A percentile compares a stretch with the other conserved stretches of the same genome.
Evolutionary conservation across 2,329 filamentous ascomycete species (phyloP).

Genomic region (Exutisphaerella laricina): DNA sequence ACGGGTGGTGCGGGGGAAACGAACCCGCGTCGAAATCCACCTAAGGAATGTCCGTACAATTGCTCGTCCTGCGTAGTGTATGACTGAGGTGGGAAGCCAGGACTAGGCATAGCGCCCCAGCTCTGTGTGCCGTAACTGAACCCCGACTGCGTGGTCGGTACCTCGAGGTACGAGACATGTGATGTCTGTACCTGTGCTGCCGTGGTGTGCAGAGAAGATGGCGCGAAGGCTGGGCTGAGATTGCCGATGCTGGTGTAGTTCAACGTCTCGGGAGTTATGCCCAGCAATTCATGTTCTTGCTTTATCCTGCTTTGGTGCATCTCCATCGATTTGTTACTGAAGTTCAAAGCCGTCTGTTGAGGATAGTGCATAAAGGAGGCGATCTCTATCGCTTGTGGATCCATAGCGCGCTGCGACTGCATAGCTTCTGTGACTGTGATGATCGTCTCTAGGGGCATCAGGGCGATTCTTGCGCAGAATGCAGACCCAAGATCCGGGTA

Average conservation of each 20-base stretch:
- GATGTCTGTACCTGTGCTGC: conserved; percentile 25
- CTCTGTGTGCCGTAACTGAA: conserved; percentile 29
- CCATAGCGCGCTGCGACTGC: conserved; percentile 43
- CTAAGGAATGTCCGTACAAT: conserved; percentile 30
- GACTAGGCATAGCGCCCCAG: conserved; percentile 33
- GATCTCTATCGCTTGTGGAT: conserved; percentile 39
- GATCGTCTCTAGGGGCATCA: conserved; percentile 81
- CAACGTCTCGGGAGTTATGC: conserved; percentile 21
- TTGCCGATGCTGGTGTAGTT: conserved; percentile 36
- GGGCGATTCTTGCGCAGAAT: conserved; percentile 64
- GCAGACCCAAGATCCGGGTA: conserved; percentile 87
- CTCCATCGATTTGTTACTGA: conserved; percentile 33
- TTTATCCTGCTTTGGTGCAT: conserved; percentile 9
- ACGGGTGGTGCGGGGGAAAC: conserved; percentile 31
- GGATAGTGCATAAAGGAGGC: conserved; percentile 45
- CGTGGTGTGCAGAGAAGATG: conserved; percentile 40
- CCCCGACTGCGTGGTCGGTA: conserved; percentile 32
- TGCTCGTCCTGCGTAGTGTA: conserved; percentile 38
- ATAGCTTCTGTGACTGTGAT: conserved; percentile 66
- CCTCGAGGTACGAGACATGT: conserved; percentile 40
- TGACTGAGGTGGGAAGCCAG: conserved; percentile 29
- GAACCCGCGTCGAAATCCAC: conserved; percentile 32
- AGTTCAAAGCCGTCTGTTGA: conserved; percentile 38
- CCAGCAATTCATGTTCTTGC: conserved; percentile 14
- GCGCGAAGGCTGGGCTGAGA: conserved; percentile 47